These are phyloP conservation scores for Musa troglodytarum DNA, from an alignment of 176 grass and related monocot species.

Conservation along the genomic window DNA sequence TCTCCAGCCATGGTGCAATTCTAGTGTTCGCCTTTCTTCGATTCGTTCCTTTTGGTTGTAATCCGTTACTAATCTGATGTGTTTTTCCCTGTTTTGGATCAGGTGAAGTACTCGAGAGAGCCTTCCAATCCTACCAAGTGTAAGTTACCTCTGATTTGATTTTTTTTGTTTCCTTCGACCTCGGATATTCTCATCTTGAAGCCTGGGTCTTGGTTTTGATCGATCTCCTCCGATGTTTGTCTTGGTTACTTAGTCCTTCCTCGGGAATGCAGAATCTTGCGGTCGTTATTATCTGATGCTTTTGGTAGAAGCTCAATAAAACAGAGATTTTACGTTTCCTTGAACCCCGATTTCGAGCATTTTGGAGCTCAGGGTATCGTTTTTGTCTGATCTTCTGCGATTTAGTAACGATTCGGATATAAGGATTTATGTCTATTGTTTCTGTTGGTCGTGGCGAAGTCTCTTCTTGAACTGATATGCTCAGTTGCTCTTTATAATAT, in stretches of 20 bases:
- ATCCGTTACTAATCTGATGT: background rate
- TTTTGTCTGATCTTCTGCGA: background rate
- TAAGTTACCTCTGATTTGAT: background rate
- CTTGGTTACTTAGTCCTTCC: too few relatives aligned
- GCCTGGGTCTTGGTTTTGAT: too few relatives aligned
- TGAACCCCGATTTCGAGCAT: background rate
- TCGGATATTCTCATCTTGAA: too few relatives aligned
- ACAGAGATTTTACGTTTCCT: background rate
- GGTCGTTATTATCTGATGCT: background rate
- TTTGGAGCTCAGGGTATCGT: background rate
- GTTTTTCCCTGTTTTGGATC: background rate
- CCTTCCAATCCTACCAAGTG: conserved; percentile 18
- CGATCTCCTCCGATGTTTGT: background rate
- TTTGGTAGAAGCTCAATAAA: background rate
- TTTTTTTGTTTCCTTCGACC: background rate
- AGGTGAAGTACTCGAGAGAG: conserved; percentile 19
- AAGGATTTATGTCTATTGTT: background rate
- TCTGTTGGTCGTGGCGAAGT: background rate
- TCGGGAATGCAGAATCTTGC: background rate
- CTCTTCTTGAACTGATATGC: background rate
- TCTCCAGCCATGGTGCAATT: background rate
- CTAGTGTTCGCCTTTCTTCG: background rate
- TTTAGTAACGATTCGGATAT: background rate
- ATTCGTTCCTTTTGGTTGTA: background rate
- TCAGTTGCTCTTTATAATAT: too few relatives aligned